Evolutionary conservation across 208 protist species (phyloP).

Genomic region (Acanthamoeba royreba): DNA sequence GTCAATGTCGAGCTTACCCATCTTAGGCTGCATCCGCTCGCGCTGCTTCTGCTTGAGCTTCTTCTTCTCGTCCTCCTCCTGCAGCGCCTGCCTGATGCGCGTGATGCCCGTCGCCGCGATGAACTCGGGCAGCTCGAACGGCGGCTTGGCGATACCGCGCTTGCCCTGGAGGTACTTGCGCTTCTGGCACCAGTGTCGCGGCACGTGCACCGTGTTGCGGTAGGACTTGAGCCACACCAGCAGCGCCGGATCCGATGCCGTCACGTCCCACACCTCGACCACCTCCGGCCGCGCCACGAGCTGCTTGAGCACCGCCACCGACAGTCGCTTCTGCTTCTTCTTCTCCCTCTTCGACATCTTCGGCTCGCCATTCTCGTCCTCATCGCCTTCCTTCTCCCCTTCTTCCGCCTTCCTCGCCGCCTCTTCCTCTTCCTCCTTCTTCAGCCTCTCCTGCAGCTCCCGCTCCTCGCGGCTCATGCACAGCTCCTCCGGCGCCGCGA

Average conservation of each 20-base stretch:
- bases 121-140: slow-evolving; percentile 89
- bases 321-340: slow-evolving; percentile 71
- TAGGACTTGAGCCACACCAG: slow-evolving; percentile 94
- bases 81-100: slow-evolving; percentile 82
- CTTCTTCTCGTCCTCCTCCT: slow-evolving; percentile 81
- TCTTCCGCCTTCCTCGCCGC: background rate
- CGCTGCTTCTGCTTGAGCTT: slow-evolving; percentile 78
- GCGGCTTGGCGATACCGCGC: slow-evolving; percentile 86
- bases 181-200: slow-evolving; percentile 97
- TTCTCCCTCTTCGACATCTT: slow-evolving; percentile 72
- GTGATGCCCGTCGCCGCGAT: slow-evolving; percentile 90
- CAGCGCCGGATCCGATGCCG: slow-evolving; percentile 92
- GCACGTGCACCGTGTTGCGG: slow-evolving; percentile 93
- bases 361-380: slow-evolving; percentile 55
- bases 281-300: slow-evolving; percentile 86
- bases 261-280: slow-evolving; percentile 92
- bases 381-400: background rate
- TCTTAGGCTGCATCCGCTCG: slow-evolving; percentile 85
- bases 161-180: slow-evolving; percentile 95
- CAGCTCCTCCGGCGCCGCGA: background rate
- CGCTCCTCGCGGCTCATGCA: background rate
- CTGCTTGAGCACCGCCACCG: slow-evolving; percentile 88
- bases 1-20: slow-evolving; percentile 89
- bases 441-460: background rate
- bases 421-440: slow-evolving; percentile 5